Evolutionary conservation across 179 eudicot species (phyloP), one percentile per base, ranked within the genome.

Genomic region (Gypsophila paniculata): DNA sequence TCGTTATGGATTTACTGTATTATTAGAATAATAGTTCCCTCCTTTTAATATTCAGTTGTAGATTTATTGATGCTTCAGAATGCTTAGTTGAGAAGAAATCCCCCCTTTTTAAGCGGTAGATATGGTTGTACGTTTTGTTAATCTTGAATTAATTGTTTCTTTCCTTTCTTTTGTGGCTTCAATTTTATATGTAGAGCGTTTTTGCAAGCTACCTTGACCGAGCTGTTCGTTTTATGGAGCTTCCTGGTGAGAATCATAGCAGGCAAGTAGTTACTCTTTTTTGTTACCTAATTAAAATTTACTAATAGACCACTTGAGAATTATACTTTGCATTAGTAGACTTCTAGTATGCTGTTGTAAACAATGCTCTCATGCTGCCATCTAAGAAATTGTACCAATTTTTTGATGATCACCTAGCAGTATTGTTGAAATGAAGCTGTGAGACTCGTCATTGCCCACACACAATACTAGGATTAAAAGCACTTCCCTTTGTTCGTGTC

Each of bases 161-260:
- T 58, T 23, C 55, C 4, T 62, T 38, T 74, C 64, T 34, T 64
- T 72, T 52, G 29, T 61, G 53, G 22, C 52, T 59, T 71, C 49
- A 44, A 57, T 74, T 69, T 51, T 60, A 70, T 77, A 53, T 81
- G 77, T 70, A 94, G 99, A 77, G 90, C 68, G 87, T 91, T 79
- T 93, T 94, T 83, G 85, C 91, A 19, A 86, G 89, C 78, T 94
- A 91, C 78, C 84, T 79, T 55, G 97, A 94, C 42, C 91, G 97
- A 64, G 82, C 91, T 48, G 91, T 94, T 79, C 99, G 89, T 65
- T 91, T 91, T 83, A 94, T 91, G 99, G 99, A 91, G 79, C 94
- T 94, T 78, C 99, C 99, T 36, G 99, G 97, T 69, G 99, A 94
- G 75, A 87, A 89, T 76, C 89, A 88, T 21, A 88, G 78, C 82